A percentile compares a stretch with the other conserved stretches of the same genome.
Evolutionary conservation across 371 early-diverging fungal genomes (phyloP).

Genomic region (Smittium culicis): DNA sequence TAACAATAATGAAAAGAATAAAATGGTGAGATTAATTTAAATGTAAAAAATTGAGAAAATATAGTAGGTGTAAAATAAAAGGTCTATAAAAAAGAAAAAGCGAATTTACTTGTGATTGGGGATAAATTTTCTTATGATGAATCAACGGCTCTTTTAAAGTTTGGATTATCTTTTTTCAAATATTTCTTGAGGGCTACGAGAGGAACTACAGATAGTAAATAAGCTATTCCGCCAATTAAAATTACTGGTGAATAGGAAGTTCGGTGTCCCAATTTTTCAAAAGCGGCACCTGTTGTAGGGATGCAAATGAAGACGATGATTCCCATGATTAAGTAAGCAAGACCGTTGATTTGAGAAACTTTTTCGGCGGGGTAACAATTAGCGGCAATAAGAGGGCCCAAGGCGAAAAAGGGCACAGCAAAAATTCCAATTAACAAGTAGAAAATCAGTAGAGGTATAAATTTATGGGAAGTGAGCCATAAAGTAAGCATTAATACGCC

Average conservation of each 20-base stretch:
- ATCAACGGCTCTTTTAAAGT: too few species aligned
- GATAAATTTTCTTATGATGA: too few species aligned
- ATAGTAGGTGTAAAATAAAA: too few species aligned
- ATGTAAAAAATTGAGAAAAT: too few species aligned
- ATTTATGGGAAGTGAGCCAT: constrained; percentile 18
- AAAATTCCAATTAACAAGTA: constrained; percentile 34
- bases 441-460: constrained; percentile 30
- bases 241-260: constrained; percentile 20
- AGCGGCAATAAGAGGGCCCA: constrained; percentile 31
- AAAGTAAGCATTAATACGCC: background rate
- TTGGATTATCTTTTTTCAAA: background rate
- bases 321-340: constrained; percentile 18
- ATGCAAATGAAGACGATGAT: constrained; percentile 16
- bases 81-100: too few species aligned
- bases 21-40: too few species aligned
- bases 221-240: constrained; percentile 15
- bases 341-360: constrained; percentile 22
- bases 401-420: constrained; percentile 32
- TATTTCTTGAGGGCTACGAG: background rate
- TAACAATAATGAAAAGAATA: too few species aligned
- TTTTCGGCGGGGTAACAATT: constrained; percentile 19
- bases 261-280: constrained; percentile 22
- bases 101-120: too few species aligned
- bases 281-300: constrained; percentile 20
- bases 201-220: background rate